Base-by-base conservation (phyloP, 495 filamentous ascomycete species). In the Neurospora sp. region DNA sequence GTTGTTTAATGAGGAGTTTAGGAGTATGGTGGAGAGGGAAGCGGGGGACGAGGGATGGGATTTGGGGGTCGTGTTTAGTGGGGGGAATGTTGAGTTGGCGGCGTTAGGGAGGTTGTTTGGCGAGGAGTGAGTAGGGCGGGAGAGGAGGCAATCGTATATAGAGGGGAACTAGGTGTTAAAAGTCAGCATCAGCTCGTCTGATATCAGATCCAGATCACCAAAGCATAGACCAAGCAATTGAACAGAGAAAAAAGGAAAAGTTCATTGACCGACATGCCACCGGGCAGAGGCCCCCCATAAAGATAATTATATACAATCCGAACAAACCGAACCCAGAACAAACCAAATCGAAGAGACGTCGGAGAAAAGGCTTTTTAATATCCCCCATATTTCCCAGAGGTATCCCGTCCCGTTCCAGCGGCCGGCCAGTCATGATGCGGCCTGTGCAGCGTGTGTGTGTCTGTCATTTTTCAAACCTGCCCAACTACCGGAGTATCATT, bases 51-150 rank as follows among this genome's bases (percentile, higher is more conserved):
- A 89, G 27, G 93, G 92, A 3, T 95, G 93, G 92, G 94, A 97
- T 86, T 75, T 99, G 23, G 94, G 93, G 0, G 81, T 98, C 72
- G 90, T 98, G 44, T 86, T 99, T 73, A 94, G 90, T 77, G 96
- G 96, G 11, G 96, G 96, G 3, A 99, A 99, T 87, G 93, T 94
- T 16, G 93, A 89, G 44, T 82, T 97, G 18, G 94, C 96, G 75
- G 90, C 88, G 20, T 84, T 99, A 77, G 86, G 84, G 38, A 88
- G 88, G 83, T 75, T 94, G 73, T 92, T 93, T 69, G 39, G 70
- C 18, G 70, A 70, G 69, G 27, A 73, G 69, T 54, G 35, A 35
- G 35, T 35, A 69, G 41, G 20, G 39, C 14, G 70, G n/a, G 70
- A 27, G 11, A 54, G 48, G 44, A 23, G n/a, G 46, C 31, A 12